These are phyloP conservation scores for Pythium sukuiense DNA, from an alignment of 352 stramenopile species.

Conservation along the genomic window DNA sequence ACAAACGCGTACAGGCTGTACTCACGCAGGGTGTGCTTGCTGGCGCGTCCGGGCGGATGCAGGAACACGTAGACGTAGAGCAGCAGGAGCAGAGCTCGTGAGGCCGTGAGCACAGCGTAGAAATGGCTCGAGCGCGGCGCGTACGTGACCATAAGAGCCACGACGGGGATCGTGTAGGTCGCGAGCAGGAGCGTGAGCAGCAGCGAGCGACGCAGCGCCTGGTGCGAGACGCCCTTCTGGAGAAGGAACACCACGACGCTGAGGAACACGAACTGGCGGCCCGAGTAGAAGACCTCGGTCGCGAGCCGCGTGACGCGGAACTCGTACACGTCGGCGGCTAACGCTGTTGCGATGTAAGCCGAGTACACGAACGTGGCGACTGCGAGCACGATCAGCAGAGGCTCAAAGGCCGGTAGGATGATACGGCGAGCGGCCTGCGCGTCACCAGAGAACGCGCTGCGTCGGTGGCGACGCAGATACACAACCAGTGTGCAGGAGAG, in stretches of 20 bases:
- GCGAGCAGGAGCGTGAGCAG: slow-evolving; percentile 46
- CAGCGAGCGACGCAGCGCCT: slow-evolving; percentile 46
- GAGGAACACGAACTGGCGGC: slow-evolving; percentile 56
- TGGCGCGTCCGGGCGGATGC: slow-evolving; percentile 41
- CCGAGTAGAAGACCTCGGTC: slow-evolving; percentile 22
- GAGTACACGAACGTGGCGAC: slow-evolving; percentile 17
- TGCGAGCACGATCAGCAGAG: slow-evolving; percentile 34
- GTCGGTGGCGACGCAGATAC: slow-evolving; percentile 54
- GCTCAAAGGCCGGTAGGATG: slow-evolving; percentile 71
- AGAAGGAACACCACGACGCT: slow-evolving; percentile 60
- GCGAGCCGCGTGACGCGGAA: slow-evolving; percentile 28
- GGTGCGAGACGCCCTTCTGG: slow-evolving; percentile 54
- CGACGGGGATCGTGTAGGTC: slow-evolving; percentile 54
- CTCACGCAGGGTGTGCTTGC: slow-evolving; percentile 45
- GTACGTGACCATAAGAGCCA: slow-evolving; percentile 10
- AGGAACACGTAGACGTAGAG: slow-evolving; percentile 51
- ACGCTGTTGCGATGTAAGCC: slow-evolving; percentile 31
- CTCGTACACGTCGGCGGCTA: slow-evolving; percentile 37
- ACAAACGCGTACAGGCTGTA: slow-evolving; percentile 46
- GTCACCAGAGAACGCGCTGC: slow-evolving; percentile 49
- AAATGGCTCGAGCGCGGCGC: slow-evolving; percentile 15
- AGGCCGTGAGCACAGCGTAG: slow-evolving; percentile 32
- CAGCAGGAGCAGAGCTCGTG: slow-evolving; percentile 32
- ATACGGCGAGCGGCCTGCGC: slow-evolving; percentile 51
- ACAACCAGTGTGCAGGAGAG: slow-evolving; percentile 31